Conservation (phyloP, 805 yeast species). For the Ogataea degrootiae region DNA sequence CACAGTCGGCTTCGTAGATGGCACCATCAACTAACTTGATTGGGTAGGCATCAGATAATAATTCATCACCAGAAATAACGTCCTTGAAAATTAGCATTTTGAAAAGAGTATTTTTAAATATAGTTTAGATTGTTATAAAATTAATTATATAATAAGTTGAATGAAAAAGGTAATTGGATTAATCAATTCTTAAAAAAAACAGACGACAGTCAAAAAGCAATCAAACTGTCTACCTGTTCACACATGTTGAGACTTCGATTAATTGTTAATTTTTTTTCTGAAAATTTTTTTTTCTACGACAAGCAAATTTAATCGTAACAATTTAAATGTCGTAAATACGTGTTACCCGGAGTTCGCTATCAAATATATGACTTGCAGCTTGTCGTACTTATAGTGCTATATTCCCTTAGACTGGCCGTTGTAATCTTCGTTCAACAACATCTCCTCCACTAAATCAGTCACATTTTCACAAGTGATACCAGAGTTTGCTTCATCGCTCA, state of each 20-base stretch:
- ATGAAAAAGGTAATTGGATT: slow-evolving; percentile 8
- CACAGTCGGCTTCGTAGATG: slow-evolving; percentile 95
- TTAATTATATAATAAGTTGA: slow-evolving; percentile 8
- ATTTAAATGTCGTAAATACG: no score
- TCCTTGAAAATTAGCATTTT: slow-evolving; percentile 53
- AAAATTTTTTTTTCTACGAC: no score
- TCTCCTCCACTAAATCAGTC: slow-evolving; percentile 5
- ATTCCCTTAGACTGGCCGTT: slow-evolving; percentile 13
- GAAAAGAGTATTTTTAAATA: background rate
- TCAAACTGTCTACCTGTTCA: no score
- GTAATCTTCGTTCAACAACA: slow-evolving; percentile 2
- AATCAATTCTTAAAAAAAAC: background rate
- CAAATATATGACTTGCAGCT: background rate
- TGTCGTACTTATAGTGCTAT: background rate
- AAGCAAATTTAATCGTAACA: no score
- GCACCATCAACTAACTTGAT: slow-evolving; percentile 79
- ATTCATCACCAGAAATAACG: slow-evolving; percentile 91
- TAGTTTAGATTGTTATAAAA: background rate
- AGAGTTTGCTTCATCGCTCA: background rate
- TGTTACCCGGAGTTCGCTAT: background rate
- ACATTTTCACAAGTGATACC: slow-evolving; percentile 11
- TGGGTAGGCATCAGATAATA: slow-evolving; percentile 96
- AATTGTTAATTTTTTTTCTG: no score
- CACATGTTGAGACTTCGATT: background rate
- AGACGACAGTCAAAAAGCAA: no score